Evolutionary conservation across 2,329 filamentous ascomycete species (phyloP), one percentile per base, ranked within the genome.

Genomic region (Tolypocladium tropicale): DNA sequence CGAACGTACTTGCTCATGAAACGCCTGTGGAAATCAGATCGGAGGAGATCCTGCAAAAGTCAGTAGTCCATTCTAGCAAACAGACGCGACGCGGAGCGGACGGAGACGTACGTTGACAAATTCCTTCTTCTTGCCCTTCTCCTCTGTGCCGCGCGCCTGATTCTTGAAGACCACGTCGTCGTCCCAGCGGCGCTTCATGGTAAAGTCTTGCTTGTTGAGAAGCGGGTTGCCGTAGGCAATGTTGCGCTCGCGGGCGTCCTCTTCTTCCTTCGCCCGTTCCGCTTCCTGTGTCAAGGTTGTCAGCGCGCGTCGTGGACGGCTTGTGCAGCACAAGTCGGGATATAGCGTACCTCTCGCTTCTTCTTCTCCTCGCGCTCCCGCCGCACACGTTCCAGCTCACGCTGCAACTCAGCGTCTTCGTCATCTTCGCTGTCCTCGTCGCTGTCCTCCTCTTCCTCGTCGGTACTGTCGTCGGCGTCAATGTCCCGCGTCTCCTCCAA

Each of bases 141-240:
- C 90, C 68, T 97, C 93, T 0, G 92, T 96, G 10, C 93, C 94
- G 57, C 94, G 82, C 36, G 93, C 94, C 75, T 99, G 94, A 72
- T 99, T 99, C 78, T 96, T 97, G 76, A 99, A 99, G 3, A 99
- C 92, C 14, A 99, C 94, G 69, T 99, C 94, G 65, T 99, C 94
- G 64, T 99, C 94, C 94, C 94, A 99, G 64, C 92, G 78, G 63
- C 90, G 78, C 79, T 96, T 96, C 67, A 96, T 86, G 57, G 86
- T 91, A 70, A 95, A 97, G 64, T 96, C 91, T 23, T 82, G 74
- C 69, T 89, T 89, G 53, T 97, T 96, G 56, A 99, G 80, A 53
- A 99, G 75, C 41, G 94, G 94, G 70, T 99, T 99, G 7, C 94
- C 94, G 46, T 89, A 77, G 37, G 94, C 93, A 65, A 97, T 95